Base-by-base conservation (phyloP, 148 eudicot species). In the Suaeda aralocaspica region DNA sequence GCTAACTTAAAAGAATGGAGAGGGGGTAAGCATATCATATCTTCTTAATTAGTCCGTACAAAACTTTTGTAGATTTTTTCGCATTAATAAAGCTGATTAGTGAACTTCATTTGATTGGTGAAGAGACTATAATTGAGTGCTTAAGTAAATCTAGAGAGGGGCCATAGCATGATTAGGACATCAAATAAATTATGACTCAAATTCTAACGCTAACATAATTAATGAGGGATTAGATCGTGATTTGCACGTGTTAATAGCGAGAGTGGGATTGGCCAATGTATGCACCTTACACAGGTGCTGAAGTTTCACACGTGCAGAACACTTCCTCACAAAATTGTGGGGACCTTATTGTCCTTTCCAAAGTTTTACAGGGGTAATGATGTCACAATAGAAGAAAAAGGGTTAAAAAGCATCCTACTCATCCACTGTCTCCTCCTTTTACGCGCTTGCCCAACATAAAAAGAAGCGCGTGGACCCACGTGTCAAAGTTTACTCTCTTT, bases 381-480 rank as follows among this genome's bases (percentile, higher is more conserved):
- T 76, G 74, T 76, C 79, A 70, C 4, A 34, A 28, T 51, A 68
- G 57, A 59, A 3, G 4, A 36, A 8, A 36, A 3, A n/a, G 22
- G 58, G 30, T 24, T 63, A 19, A 19, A 71, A 69, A 71, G 75
- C 58, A 73, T 77, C 80, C 71, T 71, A 77, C 24, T 77, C 70
- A 72, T 49, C 66, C 66, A 62, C 68, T 75, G 59, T 18, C 49
- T 50, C 49, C 64, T 66, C 50, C 60, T 65, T 65, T 66, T 75
- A 77, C 78, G 75, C 78, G 64, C 67, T 69, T 46, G 55, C 30
- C 59, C 66, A 51, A 49, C 44, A 46, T 72, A 28, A 55, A 64
- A 28, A 56, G 10, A 48, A 73, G 77, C 64, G 71, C 67, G 69
- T 73, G 67, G 81, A n/a, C 74, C 78, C 75, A 70, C 78, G 36